These are phyloP conservation scores for Aspergillus mulundensis DNA, from an alignment of 495 filamentous ascomycete genomes.

Conservation along the genomic window DNA sequence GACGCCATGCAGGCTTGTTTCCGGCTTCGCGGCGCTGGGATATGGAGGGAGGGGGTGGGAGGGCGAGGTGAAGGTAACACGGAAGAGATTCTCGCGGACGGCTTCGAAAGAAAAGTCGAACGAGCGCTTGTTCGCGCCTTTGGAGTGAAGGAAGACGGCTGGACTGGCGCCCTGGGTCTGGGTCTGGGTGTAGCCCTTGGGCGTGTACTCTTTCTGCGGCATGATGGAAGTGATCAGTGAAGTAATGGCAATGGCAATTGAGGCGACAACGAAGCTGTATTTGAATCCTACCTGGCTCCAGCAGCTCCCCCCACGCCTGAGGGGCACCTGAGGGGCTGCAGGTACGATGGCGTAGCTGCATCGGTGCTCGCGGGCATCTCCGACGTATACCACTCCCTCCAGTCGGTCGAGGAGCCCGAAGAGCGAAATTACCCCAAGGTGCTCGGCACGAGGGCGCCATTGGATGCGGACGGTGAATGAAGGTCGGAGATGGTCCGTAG, in stretches of 20 bases:
- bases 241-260: neutral
- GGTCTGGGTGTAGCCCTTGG: constrained; percentile 36
- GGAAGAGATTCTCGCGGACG: constrained; percentile 56
- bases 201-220: constrained; percentile 54
- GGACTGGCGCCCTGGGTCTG: constrained; percentile 17
- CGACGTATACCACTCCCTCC: constrained; percentile 15
- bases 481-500: constrained; percentile 21
- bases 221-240: constrained; percentile 28
- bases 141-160: constrained; percentile 41
- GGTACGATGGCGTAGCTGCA: constrained; percentile 2
- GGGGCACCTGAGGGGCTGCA: neutral
- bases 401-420: constrained; percentile 18
- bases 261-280: constrained; percentile 19
- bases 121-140: constrained; percentile 22
- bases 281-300: constrained; percentile 27
- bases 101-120: constrained; percentile 58
- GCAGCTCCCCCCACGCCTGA: neutral
- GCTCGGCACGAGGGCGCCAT: neutral
- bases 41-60: constrained; percentile 56
- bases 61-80: constrained; percentile 58
- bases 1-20: constrained; percentile 27
- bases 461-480: neutral
- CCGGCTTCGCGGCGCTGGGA: constrained; percentile 51
- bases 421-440: constrained; percentile 15
- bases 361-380: constrained; percentile 33